These are phyloP conservation scores for Penicillium paneum DNA, from an alignment of 2,329 filamentous ascomycete species.

Conservation along the genomic window DNA sequence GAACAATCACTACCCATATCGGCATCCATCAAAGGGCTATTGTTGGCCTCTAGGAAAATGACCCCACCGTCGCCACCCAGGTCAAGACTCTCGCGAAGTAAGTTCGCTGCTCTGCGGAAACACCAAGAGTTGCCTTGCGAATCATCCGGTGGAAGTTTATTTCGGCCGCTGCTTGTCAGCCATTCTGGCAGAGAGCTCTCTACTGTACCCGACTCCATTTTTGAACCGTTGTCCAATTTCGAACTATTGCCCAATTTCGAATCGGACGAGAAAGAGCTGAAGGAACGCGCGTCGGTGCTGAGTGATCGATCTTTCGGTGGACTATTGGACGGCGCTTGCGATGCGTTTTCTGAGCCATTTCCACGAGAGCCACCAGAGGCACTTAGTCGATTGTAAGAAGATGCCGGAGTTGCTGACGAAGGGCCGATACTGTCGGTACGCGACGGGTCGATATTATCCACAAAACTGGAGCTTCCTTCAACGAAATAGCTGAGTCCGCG, in stretches of 20 bases:
- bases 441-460: slow-evolving; percentile 28
- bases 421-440: slow-evolving; percentile 19
- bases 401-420: slow-evolving; percentile 21
- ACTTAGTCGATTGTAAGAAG: slow-evolving; percentile 22
- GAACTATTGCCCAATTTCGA: slow-evolving; percentile 23
- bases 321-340: slow-evolving; percentile 14
- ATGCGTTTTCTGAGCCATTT: slow-evolving; percentile 21
- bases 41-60: slow-evolving; percentile 35
- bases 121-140: slow-evolving; percentile 41
- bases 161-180: slow-evolving; percentile 28
- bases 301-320: slow-evolving; percentile 24
- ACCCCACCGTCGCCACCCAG: slow-evolving; percentile 48
- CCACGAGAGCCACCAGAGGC: slow-evolving; percentile 23
- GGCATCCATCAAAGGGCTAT: slow-evolving; percentile 25
- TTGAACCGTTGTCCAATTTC: slow-evolving; percentile 10
- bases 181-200: slow-evolving; percentile 34
- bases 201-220: slow-evolving; percentile 26
- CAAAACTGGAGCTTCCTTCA: slow-evolving; percentile 49
- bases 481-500: slow-evolving; percentile 55
- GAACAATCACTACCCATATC: slow-evolving; percentile 33
- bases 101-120: slow-evolving; percentile 48
- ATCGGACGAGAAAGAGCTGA: slow-evolving; percentile 26
- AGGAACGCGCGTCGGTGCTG: slow-evolving; percentile 28
- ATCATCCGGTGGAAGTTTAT: slow-evolving; percentile 30
- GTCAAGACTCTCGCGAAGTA: slow-evolving; percentile 49